A percentile compares a stretch with the other conserved stretches of the same genome.
These are phyloP conservation scores for Fusarium armeniacum DNA, from an alignment of 2,329 filamentous ascomycete species.

Conservation along the genomic window DNA sequence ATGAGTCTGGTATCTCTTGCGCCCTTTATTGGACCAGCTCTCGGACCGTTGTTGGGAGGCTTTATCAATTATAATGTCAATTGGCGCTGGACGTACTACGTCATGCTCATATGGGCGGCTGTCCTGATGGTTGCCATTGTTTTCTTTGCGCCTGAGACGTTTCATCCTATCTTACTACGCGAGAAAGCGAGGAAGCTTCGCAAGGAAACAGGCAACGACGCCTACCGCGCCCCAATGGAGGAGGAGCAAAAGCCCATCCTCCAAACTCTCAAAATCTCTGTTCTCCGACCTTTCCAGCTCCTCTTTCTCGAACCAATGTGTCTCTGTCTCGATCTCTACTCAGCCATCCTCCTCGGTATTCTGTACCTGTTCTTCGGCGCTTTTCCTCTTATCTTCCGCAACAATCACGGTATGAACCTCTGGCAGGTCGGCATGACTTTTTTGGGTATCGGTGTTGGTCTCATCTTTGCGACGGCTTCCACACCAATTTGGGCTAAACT, in stretches of 20 bases:
- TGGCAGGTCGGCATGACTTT: constrained; percentile 62
- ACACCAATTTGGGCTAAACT: constrained; percentile 37
- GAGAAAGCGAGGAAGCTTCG: constrained; percentile 33
- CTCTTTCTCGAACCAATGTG: constrained; percentile 85
- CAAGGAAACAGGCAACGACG: constrained; percentile 23
- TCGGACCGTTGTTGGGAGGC: constrained; percentile 37
- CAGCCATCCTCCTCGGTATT: constrained; percentile 83
- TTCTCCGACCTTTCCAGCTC: constrained; percentile 78
- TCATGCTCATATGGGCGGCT: constrained; percentile 41
- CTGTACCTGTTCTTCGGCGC: constrained; percentile 89
- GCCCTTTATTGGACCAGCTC: constrained; percentile 39
- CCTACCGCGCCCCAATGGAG: constrained; percentile 28
- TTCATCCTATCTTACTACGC: constrained; percentile 34
- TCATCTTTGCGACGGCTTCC: constrained; percentile 3
- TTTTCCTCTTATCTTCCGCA: constrained; percentile 81
- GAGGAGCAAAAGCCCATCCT: neutral
- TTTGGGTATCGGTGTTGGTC: constrained; percentile 33
- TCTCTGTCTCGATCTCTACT: constrained; percentile 80
- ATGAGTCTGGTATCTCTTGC: constrained; percentile 42
- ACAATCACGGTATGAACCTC: constrained; percentile 78
- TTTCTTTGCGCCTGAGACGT: constrained; percentile 40
- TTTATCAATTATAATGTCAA: constrained; percentile 38
- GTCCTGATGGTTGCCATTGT: constrained; percentile 27
- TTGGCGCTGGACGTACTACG: constrained; percentile 46
- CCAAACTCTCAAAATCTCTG: constrained; percentile 52